Conservation (phyloP, 371 early-diverging fungal species). For the Haplosporangium sp. region DNA sequence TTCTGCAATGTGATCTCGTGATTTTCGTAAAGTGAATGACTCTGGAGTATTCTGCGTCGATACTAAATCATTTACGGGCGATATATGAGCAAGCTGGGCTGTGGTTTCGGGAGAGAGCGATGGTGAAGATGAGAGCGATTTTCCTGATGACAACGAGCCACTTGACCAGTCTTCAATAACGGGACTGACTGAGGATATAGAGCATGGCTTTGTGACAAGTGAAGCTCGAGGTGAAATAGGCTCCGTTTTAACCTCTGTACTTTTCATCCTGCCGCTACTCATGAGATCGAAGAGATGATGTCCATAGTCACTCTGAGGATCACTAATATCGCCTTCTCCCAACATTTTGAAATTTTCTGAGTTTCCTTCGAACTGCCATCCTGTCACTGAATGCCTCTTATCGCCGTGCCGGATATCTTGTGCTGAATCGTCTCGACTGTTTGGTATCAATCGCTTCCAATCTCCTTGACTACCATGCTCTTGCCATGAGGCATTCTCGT, state of each 20-base stretch:
- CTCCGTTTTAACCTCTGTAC: not conserved
- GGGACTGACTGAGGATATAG: no score
- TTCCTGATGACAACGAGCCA: not conserved
- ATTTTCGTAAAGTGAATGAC: no score
- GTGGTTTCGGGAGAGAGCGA: constrained; percentile 11
- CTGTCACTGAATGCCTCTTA: not conserved
- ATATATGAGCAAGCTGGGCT: not conserved
- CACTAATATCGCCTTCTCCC: not conserved
- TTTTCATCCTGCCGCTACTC: not conserved
- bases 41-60: not conserved
- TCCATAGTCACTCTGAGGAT: not conserved
- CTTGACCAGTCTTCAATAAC: not conserved
- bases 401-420: not conserved
- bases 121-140: constrained; percentile 13
- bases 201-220: not conserved
- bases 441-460: not conserved
- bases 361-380: not conserved
- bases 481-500: not conserved
- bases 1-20: no score
- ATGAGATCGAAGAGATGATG: not conserved
- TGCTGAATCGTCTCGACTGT: not conserved
- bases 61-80: not conserved
- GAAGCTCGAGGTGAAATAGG: not conserved
- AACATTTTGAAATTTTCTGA: not conserved
- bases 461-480: not conserved